Percentiles rank a stretch among this genome's conserved stretches.
These are phyloP conservation scores for Daldinia bambusicola DNA, from an alignment of 495 filamentous ascomycete genomes.

Conservation along the genomic window DNA sequence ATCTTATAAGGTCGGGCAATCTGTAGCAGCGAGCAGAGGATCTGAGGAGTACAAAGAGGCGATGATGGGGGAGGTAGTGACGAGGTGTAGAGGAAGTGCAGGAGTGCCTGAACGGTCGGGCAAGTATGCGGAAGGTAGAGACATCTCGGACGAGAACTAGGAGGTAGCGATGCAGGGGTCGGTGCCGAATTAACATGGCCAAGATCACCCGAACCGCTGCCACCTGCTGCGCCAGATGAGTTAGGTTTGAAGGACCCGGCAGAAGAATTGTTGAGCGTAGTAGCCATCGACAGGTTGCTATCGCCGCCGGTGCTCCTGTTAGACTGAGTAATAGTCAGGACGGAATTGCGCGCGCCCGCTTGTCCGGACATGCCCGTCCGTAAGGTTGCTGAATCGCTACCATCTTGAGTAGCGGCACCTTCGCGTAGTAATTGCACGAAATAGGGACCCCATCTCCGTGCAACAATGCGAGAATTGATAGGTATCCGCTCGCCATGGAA, in stretches of 20 bases:
- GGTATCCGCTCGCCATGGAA: slow-evolving; percentile 90
- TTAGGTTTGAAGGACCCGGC: slow-evolving; percentile 55
- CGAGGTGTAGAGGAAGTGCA: slow-evolving; percentile 93
- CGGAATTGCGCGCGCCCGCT: slow-evolving; percentile 72
- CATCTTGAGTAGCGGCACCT: slow-evolving; percentile 69
- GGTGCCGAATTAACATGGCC: slow-evolving; percentile 58
- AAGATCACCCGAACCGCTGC: slow-evolving; percentile 49
- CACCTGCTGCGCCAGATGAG: slow-evolving; percentile 44
- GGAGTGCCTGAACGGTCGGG: slow-evolving; percentile 84
- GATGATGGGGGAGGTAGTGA: slow-evolving; percentile 78
- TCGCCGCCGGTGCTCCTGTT: slow-evolving; percentile 60
- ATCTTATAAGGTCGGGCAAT: slow-evolving; percentile 92
- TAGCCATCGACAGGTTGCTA: slow-evolving; percentile 69
- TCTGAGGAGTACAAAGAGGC: slow-evolving; percentile 90
- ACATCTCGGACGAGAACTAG: slow-evolving; percentile 79
- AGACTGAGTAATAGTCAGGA: slow-evolving; percentile 83
- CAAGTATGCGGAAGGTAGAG: slow-evolving; percentile 93
- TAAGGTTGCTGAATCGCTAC: slow-evolving; percentile 59
- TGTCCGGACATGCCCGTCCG: slow-evolving; percentile 56
- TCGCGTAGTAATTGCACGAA: slow-evolving; percentile 91
- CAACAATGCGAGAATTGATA: slow-evolving; percentile 88
- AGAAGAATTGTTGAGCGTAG: slow-evolving; percentile 63
- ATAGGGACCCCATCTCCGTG: slow-evolving; percentile 91
- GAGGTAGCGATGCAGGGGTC: slow-evolving; percentile 66
- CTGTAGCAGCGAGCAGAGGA: slow-evolving; percentile 93